Evolutionary conservation across 2,329 filamentous ascomycete species (phyloP).

Genomic region (Trichoderma aggressivum): DNA sequence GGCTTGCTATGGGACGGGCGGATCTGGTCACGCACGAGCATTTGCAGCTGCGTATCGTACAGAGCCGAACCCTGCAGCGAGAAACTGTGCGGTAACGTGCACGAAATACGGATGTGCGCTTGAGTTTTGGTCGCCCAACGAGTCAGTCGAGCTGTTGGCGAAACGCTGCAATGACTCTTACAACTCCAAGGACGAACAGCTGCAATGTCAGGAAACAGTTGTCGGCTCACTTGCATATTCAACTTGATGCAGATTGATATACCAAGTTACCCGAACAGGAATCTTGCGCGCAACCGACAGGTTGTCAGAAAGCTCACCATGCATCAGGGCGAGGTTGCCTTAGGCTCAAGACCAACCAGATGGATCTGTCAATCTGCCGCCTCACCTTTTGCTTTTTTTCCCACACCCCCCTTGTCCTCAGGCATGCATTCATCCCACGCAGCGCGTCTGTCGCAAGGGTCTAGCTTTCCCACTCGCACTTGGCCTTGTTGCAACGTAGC

Average conservation of each 20-base stretch:
- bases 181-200: not conserved
- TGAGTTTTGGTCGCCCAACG: not conserved
- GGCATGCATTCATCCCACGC: constrained; percentile 13
- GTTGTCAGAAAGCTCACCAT: not conserved
- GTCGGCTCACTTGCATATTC: not conserved
- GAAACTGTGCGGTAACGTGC: not conserved
- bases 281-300: not conserved
- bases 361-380: constrained; percentile 19
- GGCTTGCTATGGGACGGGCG: not conserved
- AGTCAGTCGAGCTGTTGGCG: not conserved
- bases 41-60: no score
- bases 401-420: constrained; percentile 4
- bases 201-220: not conserved
- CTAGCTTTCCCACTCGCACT: not conserved
- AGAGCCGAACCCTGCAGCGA: not conserved
- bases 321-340: constrained; percentile 16
- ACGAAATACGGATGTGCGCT: not conserved
- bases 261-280: not conserved
- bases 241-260: not conserved
- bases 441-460: constrained; percentile 6
- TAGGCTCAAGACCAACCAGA: constrained; percentile 15
- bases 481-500: not conserved
- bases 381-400: constrained; percentile 4
- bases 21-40: not conserved
- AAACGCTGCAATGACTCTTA: not conserved